Evolutionary conservation across 2,329 filamentous ascomycete species (phyloP).

Genomic region (Tricladium varicosporioides): DNA sequence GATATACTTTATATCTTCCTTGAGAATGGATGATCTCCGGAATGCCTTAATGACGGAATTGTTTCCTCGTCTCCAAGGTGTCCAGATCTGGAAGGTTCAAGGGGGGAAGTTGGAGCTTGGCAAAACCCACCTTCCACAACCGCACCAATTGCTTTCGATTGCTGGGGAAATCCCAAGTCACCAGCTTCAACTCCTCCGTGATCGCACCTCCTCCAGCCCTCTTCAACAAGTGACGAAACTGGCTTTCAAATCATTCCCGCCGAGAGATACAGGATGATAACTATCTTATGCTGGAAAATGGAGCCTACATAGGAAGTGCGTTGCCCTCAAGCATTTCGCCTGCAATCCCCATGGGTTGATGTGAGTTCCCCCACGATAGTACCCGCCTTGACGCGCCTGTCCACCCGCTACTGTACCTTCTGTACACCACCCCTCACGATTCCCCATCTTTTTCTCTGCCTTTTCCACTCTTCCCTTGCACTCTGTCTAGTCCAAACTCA

Average conservation of each 20-base stretch:
- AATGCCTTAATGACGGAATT: too few relatives aligned
- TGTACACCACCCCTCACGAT: not conserved
- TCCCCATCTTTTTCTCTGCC: conserved; percentile 9
- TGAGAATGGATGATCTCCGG: too few relatives aligned
- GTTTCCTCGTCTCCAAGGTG: too few relatives aligned
- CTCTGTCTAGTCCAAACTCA: not conserved
- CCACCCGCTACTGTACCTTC: not conserved
- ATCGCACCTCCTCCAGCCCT: not conserved
- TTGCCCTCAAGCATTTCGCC: not conserved
- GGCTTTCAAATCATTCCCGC: not conserved
- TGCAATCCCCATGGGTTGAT: not conserved
- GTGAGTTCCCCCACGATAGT: not conserved
- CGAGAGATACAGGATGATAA: not conserved
- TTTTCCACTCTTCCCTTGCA: conserved; percentile 14
- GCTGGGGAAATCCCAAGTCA: not conserved
- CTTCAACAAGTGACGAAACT: not conserved
- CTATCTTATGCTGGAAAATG: not conserved
- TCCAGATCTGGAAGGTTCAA: not conserved
- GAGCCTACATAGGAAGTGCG: not conserved
- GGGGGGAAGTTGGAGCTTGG: not conserved
- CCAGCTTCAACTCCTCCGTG: not conserved
- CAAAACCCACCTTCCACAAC: not conserved
- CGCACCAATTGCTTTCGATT: not conserved
- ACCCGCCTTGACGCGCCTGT: not conserved
- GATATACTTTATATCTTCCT: too few relatives aligned